phyloP scores from a whole-genome alignment of 2,329 filamentous ascomycete genomes.

The Volutella citrinella region DNA sequence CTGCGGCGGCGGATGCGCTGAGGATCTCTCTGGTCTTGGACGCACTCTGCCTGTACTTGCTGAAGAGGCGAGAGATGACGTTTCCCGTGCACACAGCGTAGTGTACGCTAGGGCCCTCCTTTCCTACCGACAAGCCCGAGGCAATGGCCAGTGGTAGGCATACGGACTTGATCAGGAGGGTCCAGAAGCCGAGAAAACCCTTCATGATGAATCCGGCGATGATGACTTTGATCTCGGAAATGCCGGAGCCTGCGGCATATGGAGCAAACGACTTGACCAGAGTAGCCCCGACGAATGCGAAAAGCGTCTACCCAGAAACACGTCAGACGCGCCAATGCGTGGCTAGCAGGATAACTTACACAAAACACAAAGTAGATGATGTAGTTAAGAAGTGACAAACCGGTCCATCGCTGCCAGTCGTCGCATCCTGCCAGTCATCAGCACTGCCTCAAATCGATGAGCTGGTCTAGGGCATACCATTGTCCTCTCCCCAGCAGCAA shows the following conservation, averaged over 20 bases:
- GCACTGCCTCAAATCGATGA: too few species aligned
- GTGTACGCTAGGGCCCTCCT: constrained; percentile 97
- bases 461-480: too few species aligned
- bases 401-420: constrained; percentile 88
- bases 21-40: constrained; percentile 94
- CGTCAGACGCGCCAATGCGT: too few species aligned
- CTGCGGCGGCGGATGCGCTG: constrained; percentile 90
- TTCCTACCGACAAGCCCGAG: constrained; percentile 90
- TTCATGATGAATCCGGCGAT: constrained; percentile 99
- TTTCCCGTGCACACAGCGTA: constrained; percentile 98
- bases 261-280: constrained; percentile 91
- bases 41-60: constrained; percentile 87
- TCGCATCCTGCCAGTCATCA: constrained; percentile 75
- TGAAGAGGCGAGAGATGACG: constrained; percentile 89
- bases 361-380: constrained; percentile 84
- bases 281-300: constrained; percentile 77
- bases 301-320: constrained; percentile 71
- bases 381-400: constrained; percentile 77
- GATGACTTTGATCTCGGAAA: constrained; percentile 99
- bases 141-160: constrained; percentile 88
- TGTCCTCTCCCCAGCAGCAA: constrained; percentile 95
- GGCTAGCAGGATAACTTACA: constrained; percentile 50
- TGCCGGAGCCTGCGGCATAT: constrained; percentile 93
- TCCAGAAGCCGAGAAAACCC: constrained; percentile 89
- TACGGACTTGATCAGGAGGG: constrained; percentile 89